Percentiles rank a stretch among this genome's conserved stretches.
phyloP scores from a whole-genome alignment of 2,329 filamentous ascomycete species.

The Zymoseptoria brevis region DNA sequence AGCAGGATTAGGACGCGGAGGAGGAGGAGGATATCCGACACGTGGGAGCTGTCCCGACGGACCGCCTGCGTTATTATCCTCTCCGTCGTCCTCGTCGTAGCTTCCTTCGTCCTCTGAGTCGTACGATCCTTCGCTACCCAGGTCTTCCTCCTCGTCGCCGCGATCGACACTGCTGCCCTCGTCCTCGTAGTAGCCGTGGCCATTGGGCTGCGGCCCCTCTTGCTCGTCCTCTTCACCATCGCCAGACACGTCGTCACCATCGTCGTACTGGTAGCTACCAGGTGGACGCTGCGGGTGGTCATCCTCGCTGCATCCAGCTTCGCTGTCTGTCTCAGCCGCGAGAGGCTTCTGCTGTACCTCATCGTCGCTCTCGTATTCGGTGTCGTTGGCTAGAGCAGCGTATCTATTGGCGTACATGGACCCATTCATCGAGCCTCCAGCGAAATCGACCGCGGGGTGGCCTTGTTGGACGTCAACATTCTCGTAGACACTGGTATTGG shows the following conservation, averaged over 20 bases:
- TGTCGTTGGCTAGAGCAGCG: slow-evolving; percentile 7
- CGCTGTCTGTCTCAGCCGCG: slow-evolving; percentile 5
- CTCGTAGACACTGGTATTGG: background rate
- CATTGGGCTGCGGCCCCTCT: background rate
- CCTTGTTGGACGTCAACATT: background rate
- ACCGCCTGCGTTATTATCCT: background rate
- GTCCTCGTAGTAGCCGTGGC: background rate
- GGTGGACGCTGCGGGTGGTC: background rate
- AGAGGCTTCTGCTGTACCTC: background rate
- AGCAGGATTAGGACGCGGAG: slow-evolving; percentile 9
- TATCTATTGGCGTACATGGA: slow-evolving; percentile 5
- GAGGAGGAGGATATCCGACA: background rate
- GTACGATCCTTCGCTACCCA: slow-evolving; percentile 7
- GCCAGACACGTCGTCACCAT: slow-evolving; percentile 11
- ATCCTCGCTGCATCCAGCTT: background rate
- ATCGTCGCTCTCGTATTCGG: slow-evolving; percentile 2
- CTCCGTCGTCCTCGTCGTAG: slow-evolving; percentile 8
- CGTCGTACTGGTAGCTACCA: slow-evolving; percentile 6
- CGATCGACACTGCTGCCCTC: slow-evolving; percentile 2
- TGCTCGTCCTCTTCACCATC: slow-evolving; percentile 8
- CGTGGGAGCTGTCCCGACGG: background rate
- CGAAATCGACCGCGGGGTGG: background rate
- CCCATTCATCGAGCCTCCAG: background rate
- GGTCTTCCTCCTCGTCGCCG: slow-evolving; percentile 10
- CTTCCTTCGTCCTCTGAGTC: slow-evolving; percentile 3